Conservation (phyloP, 768 basidiomycete genomes). For the Ramaria sp. region DNA sequence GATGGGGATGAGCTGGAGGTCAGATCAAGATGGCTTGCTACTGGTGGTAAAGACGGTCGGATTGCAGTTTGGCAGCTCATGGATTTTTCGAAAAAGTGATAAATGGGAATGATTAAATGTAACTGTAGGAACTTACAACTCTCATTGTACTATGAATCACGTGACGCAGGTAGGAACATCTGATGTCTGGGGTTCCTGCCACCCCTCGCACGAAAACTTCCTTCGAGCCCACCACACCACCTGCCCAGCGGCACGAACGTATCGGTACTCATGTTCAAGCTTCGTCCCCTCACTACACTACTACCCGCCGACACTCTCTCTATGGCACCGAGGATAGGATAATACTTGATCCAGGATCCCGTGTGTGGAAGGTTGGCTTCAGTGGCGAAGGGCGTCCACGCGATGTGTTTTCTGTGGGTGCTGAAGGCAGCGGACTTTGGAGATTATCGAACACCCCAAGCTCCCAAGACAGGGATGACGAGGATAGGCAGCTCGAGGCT, state of each 20-base stretch:
- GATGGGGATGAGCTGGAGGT: slow-evolving; percentile 11
- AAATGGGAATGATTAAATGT: background rate
- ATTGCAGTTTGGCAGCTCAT: slow-evolving; percentile 65
- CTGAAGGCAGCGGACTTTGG: slow-evolving; percentile 42
- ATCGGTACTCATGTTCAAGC: slow-evolving; percentile 33
- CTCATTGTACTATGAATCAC: no score
- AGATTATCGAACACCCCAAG: slow-evolving; percentile 44
- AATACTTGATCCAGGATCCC: slow-evolving; percentile 88
- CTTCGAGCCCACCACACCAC: slow-evolving; percentile 39
- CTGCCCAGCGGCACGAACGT: slow-evolving; percentile 30
- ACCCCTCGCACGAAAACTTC: slow-evolving; percentile 20
- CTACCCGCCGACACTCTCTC: slow-evolving; percentile 80
- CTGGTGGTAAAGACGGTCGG: slow-evolving; percentile 32
- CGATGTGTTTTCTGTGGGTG: slow-evolving; percentile 65
- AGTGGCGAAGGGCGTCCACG: slow-evolving; percentile 90
- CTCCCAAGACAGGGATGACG: slow-evolving; percentile 51
- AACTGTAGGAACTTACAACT: no score
- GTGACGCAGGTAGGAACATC: no score
- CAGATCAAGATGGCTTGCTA: slow-evolving; percentile 23
- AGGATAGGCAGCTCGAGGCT: slow-evolving; percentile 60
- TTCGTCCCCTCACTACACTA: slow-evolving; percentile 69
- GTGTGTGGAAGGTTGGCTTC: slow-evolving; percentile 96
- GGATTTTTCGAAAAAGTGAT: slow-evolving; percentile 28
- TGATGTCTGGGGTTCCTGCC: slow-evolving; percentile 15
- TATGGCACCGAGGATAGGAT: slow-evolving; percentile 97